These are phyloP conservation scores for Penicillium lagena DNA, from an alignment of 495 filamentous ascomycete species.

Conservation along the genomic window DNA sequence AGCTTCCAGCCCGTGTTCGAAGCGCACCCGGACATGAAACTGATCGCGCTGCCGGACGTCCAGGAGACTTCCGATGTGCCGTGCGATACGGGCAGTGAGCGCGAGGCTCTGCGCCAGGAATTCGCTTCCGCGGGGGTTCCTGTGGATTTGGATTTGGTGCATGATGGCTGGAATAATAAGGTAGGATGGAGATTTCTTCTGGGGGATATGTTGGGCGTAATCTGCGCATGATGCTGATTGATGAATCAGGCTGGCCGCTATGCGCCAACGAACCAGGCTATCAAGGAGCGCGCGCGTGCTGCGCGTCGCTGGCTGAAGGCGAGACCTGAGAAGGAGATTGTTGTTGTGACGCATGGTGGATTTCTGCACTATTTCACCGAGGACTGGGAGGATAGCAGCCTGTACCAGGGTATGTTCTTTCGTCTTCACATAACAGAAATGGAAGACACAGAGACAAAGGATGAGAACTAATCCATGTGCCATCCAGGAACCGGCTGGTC, in stretches of 20 bases:
- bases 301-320: slow-evolving; percentile 64
- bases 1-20: slow-evolving; percentile 55
- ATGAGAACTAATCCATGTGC: too few species aligned
- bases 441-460: too few species aligned
- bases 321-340: slow-evolving; percentile 52
- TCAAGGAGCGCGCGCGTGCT: slow-evolving; percentile 56
- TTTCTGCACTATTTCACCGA: slow-evolving; percentile 75
- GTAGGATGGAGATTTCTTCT: slow-evolving; percentile 5
- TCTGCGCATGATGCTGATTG: too few species aligned
- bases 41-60: slow-evolving; percentile 69
- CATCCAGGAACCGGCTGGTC: slow-evolving; percentile 67
- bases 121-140: slow-evolving; percentile 41
- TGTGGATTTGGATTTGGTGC: slow-evolving; percentile 58
- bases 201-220: too few species aligned
- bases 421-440: too few species aligned
- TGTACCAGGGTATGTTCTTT: slow-evolving; percentile 39
- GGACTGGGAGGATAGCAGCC: slow-evolving; percentile 64
- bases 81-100: slow-evolving; percentile 70
- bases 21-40: slow-evolving; percentile 36
- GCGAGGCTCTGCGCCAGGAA: slow-evolving; percentile 51
- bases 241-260: slow-evolving; percentile 38
- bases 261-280: slow-evolving; percentile 48
- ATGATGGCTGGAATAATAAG: slow-evolving; percentile 68
- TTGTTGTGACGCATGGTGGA: slow-evolving; percentile 68
- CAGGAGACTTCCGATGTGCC: slow-evolving; percentile 75